Evolutionary conservation across 768 basidiomycete genomes (phyloP), one percentile per base, ranked within the genome.

Genomic region (Russula virescens): DNA sequence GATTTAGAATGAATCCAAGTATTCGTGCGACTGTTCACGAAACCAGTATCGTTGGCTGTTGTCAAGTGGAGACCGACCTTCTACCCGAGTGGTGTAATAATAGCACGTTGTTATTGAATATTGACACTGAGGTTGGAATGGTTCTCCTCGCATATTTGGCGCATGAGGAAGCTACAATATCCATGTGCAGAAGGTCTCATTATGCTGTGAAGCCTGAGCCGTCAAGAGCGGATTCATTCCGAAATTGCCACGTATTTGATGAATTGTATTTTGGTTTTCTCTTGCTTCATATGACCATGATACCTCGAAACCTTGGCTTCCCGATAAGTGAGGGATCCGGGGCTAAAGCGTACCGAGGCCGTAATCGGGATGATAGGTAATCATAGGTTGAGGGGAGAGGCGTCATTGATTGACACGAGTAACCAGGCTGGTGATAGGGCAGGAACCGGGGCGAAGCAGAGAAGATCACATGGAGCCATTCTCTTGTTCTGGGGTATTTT

Each of bases 361-460:
- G 21, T 46, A 35, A 23, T 23, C 28, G 21, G 31, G 8, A 31
- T 8, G 31, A 31, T 31, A 8, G 31, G 31, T 31, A 34, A 13
- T 31, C 1, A 34, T 34, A 31, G 2, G 14, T n/a, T 16, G 6
- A 6, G 54, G 10, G 14, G 23, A 38, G 57, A 38, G 35, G 34
- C 18, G 19, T 38, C 18, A 2, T 28, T 28, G 38, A 40, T 49
- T 58, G 47, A 49, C 35, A 49, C 1, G 53, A 55, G 25, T 19
- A 40, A 23, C 23, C 21, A 46, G 45, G 6, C 38, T 9, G 38
- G 46, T 23, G 46, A 25, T 48, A 48, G 13, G n/a, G 54, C 60
- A 62, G 55, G 50, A 35, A 52, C 61, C n/a, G 26, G 49, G 47
- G 53, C 13, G 35, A 34, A 48, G 42, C 21, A 51, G 53, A 16